Evolutionary conservation across 2,329 filamentous ascomycete species (phyloP).

Genomic region (Fusarium globosum): DNA sequence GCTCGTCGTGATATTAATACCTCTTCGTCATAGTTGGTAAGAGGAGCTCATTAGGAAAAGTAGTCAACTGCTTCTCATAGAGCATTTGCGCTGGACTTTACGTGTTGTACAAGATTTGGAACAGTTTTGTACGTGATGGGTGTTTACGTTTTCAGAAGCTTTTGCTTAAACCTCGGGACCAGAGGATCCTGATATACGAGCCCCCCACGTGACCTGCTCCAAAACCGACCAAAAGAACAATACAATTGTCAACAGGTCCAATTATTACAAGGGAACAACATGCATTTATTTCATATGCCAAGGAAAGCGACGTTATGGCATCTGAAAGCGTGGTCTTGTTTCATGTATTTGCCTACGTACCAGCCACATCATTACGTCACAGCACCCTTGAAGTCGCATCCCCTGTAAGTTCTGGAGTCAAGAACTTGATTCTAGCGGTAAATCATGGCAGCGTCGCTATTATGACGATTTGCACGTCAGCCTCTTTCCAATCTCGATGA

Average conservation of each 20-base stretch:
- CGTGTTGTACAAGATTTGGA: too few species aligned
- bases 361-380: conserved; percentile 20
- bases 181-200: not conserved
- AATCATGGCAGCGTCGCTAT: conserved; percentile 29
- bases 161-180: not conserved
- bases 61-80: not conserved
- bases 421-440: conserved; percentile 19
- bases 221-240: not conserved
- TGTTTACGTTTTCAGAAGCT: not conserved
- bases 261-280: not conserved
- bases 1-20: not conserved
- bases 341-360: not conserved
- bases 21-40: not conserved
- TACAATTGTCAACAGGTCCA: not conserved
- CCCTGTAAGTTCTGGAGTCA: not conserved
- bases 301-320: not conserved
- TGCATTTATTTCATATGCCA: not conserved
- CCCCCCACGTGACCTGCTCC: not conserved
- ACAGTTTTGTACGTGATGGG: not conserved
- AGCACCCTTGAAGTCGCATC: not conserved
- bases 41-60: not conserved
- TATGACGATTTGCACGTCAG: conserved; percentile 34
- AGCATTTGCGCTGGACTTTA: too few species aligned
- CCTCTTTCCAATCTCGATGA: conserved; percentile 24
- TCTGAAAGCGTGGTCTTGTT: not conserved